Evolutionary conservation across 176 grass and related monocot genomes (phyloP).

Genomic region (Rhipidocladum racemiflorum): DNA sequence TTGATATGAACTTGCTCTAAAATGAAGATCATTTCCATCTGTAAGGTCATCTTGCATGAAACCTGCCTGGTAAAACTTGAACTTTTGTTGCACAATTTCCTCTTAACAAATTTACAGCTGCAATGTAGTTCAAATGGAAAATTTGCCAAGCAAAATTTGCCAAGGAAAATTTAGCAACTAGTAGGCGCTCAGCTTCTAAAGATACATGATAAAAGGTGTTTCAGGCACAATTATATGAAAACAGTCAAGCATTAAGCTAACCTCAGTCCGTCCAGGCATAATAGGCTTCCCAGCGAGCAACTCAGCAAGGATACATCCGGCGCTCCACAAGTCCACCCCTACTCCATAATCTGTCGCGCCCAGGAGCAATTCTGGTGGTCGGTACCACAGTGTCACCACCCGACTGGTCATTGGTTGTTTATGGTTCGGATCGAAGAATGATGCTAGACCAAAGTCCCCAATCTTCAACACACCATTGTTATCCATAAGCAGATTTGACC

Average conservation of each 20-base stretch:
- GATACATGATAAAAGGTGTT: background rate
- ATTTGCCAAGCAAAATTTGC: background rate
- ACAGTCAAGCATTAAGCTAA: slow-evolving; percentile 29
- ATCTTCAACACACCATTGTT: slow-evolving; percentile 69
- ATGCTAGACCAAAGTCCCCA: slow-evolving; percentile 71
- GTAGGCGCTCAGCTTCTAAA: background rate
- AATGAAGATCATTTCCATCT: slow-evolving; percentile 4
- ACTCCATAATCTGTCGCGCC: slow-evolving; percentile 78
- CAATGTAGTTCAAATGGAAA: background rate
- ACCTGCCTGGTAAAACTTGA: background rate
- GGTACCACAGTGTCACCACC: slow-evolving; percentile 79
- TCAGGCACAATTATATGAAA: background rate
- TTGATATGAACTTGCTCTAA: background rate
- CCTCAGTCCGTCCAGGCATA: slow-evolving; percentile 86
- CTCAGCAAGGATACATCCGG: slow-evolving; percentile 79
- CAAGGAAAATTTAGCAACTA: background rate
- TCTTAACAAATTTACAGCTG: background rate
- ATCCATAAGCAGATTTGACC: slow-evolving; percentile 69
- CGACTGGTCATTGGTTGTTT: slow-evolving; percentile 81
- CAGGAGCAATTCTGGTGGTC: slow-evolving; percentile 70
- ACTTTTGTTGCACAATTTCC: background rate
- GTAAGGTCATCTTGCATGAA: slow-evolving; percentile 8
- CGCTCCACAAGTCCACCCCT: slow-evolving; percentile 73
- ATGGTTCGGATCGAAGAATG: slow-evolving; percentile 69
- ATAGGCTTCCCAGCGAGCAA: slow-evolving; percentile 80